Percentiles rank a stretch among this genome's conserved stretches.
Conservation (phyloP, 2,329 filamentous ascomycete species). For the Trichophyton schoenleinii region DNA sequence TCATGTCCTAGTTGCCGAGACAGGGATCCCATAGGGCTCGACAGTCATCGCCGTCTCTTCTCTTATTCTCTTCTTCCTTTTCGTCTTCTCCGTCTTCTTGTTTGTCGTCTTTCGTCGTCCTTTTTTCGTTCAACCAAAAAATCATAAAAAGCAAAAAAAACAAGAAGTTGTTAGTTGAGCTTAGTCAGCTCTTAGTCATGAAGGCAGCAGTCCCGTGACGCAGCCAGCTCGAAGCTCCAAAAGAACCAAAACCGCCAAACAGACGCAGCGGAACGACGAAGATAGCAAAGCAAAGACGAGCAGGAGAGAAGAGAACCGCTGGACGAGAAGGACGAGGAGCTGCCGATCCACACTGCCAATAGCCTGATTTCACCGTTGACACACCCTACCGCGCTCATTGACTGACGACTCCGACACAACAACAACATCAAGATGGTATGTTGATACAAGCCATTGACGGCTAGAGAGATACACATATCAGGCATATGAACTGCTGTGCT, state of each 20-base stretch:
- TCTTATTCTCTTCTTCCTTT: background rate
- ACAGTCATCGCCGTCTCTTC: background rate
- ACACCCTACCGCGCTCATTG: background rate
- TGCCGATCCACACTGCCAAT: background rate
- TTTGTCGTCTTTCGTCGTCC: background rate
- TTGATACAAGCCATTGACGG: background rate
- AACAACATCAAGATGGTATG: constrained; percentile 2
- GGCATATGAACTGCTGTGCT: background rate
- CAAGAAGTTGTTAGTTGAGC: background rate
- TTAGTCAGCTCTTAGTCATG: background rate
- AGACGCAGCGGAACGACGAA: background rate
- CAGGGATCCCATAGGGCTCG: background rate
- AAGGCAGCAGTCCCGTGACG: constrained; percentile 15
- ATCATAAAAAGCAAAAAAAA: background rate
- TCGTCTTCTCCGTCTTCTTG: background rate
- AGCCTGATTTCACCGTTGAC: background rate
- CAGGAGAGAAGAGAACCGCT: background rate
- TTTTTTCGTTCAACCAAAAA: no score
- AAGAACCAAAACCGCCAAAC: background rate
- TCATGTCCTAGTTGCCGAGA: background rate
- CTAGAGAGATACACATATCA: background rate
- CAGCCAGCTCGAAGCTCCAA: constrained; percentile 7
- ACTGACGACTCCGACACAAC: background rate
- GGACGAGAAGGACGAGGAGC: background rate
- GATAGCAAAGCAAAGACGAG: background rate